Evolutionary conservation across 345 rosid species (phyloP).

Genomic region (Ceriops tagal): DNA sequence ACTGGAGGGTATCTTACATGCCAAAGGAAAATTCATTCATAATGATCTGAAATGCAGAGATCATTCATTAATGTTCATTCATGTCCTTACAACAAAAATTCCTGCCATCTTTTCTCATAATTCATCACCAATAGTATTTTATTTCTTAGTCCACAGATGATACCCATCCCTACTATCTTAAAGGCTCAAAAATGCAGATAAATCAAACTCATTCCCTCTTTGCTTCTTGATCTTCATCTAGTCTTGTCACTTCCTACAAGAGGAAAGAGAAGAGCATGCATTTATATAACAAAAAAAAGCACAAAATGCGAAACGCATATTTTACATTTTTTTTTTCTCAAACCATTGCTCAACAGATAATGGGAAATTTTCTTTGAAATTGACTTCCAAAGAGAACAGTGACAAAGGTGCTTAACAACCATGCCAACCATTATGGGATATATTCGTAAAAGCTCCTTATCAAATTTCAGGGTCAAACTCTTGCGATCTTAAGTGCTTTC

Average conservation of each 20-base stretch:
- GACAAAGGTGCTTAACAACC: neutral
- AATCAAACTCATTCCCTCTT: constrained; percentile 39
- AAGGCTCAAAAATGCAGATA: constrained; percentile 22
- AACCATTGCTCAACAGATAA: neutral
- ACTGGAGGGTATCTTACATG: neutral
- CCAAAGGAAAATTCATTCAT: neutral
- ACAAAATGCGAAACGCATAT: constrained; percentile 18
- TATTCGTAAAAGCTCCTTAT: neutral
- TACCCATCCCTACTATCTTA: constrained; percentile 16
- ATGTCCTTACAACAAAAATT: constrained; percentile 5
- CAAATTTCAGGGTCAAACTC: neutral
- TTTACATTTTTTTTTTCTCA: neutral
- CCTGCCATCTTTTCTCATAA: constrained; percentile 5
- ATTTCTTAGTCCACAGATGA: constrained; percentile 17
- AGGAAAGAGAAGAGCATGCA: constrained; percentile 38
- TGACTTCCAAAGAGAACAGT: neutral
- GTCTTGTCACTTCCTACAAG: constrained; percentile 69
- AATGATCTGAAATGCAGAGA: neutral
- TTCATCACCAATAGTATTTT: neutral
- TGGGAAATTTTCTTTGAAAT: no score
- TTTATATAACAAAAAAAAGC: constrained; percentile 18
- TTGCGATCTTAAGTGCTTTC: neutral
- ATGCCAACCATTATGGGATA: neutral
- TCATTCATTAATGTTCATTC: neutral
- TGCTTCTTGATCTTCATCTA: constrained; percentile 57